These are phyloP conservation scores for Leccinum uliginosum DNA, from an alignment of 768 basidiomycete species.

Conservation along the genomic window DNA sequence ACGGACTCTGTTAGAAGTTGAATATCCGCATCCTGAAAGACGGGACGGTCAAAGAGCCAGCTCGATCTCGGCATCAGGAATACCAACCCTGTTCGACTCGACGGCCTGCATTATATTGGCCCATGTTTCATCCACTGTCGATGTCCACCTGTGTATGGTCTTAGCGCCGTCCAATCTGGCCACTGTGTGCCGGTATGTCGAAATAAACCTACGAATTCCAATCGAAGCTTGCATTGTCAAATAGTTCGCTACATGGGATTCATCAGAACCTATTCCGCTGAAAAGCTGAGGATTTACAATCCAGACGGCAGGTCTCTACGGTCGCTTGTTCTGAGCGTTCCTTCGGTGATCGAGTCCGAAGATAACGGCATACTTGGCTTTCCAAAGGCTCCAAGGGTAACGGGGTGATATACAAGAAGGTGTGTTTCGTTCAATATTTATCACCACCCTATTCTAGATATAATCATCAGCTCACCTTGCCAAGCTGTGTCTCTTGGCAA, in stretches of 20 bases:
- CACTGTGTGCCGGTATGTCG: neutral
- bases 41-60: neutral
- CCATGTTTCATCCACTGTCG: neutral
- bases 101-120: neutral
- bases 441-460: neutral
- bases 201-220: constrained; percentile 2
- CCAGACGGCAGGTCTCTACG: rapidly evolving
- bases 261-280: neutral
- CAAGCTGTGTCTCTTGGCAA: constrained; percentile 1
- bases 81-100: neutral
- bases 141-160: constrained; percentile 1
- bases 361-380: neutral
- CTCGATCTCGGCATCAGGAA: neutral
- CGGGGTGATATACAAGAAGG: neutral
- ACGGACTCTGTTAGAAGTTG: neutral
- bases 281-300: neutral
- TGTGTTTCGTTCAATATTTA: neutral
- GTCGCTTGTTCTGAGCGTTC: neutral
- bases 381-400: neutral
- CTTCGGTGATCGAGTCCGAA: neutral
- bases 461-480: neutral
- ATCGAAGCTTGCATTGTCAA: neutral
- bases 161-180: neutral
- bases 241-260: neutral
- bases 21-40: neutral